phyloP scores from a whole-genome alignment of 208 protist genomes.

The Endotrypanum monterogeii region DNA sequence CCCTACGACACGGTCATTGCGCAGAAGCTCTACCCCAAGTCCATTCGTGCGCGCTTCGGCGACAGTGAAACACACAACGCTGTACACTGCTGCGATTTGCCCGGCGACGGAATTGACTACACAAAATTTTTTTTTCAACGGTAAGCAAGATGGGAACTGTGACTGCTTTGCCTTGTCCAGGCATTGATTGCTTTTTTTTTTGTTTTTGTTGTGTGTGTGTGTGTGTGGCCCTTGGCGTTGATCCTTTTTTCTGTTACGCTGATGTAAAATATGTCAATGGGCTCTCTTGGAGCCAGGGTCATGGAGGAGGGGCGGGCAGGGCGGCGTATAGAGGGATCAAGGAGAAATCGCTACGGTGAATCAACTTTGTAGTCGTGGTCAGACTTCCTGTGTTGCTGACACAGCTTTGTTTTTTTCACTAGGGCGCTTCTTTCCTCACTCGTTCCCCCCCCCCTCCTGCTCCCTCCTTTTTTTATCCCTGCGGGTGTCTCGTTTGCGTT shows the following conservation, averaged over 20 bases:
- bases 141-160: neutral
- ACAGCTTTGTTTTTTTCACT: too few species aligned
- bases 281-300: too few species aligned
- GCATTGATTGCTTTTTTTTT: neutral
- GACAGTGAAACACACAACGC: conserved; percentile 78
- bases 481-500: too few species aligned
- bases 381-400: too few species aligned
- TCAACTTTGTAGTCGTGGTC: too few species aligned
- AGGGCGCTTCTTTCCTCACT: too few species aligned
- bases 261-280: neutral
- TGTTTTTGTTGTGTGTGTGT: neutral
- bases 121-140: conserved; percentile 73
- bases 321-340: too few species aligned
- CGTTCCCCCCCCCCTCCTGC: too few species aligned
- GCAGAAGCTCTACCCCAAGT: conserved; percentile 78
- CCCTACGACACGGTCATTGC: conserved; percentile 86
- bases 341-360: too few species aligned
- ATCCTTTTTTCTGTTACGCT: neutral
- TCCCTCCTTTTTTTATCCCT: too few species aligned
- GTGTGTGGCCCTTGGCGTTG: neutral
- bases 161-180: neutral
- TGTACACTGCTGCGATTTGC: conserved; percentile 96
- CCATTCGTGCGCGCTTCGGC: conserved; percentile 91
- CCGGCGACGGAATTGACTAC: conserved; percentile 89
- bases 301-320: too few species aligned